phyloP scores from a whole-genome alignment of 768 basidiomycete genomes.

The Russula sp. region DNA sequence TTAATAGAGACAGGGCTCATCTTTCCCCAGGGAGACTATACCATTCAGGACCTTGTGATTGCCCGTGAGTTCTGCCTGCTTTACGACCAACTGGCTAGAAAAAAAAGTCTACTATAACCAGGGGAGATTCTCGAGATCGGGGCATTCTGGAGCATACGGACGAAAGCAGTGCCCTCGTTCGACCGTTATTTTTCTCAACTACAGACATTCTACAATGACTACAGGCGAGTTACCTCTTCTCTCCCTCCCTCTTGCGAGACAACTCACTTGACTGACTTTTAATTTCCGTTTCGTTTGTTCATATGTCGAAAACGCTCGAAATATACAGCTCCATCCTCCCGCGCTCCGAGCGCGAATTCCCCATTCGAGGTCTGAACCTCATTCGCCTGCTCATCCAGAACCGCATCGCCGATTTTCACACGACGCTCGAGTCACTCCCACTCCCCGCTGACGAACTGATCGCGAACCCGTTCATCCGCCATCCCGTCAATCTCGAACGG shows the following conservation, averaged over 20 bases:
- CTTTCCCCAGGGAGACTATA: conserved; percentile 59
- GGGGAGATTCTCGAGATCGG: conserved; percentile 96
- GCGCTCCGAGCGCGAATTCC: conserved; percentile 77
- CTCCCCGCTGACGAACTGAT: conserved; percentile 58
- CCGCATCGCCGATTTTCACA: conserved; percentile 96
- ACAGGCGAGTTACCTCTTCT: conserved; percentile 41
- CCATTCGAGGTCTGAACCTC: conserved; percentile 88
- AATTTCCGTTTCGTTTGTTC: background rate
- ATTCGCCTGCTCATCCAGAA: conserved; percentile 93
- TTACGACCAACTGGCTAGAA: background rate
- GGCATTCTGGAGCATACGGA: conserved; percentile 87
- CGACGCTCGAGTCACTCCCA: conserved; percentile 84
- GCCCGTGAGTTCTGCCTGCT: conserved; percentile 12
- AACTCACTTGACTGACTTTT: background rate
- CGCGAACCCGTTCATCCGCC: conserved; percentile 67
- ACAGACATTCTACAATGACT: conserved; percentile 84
- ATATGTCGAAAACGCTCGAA: background rate
- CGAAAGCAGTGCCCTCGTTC: conserved; percentile 84
- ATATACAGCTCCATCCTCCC: conserved; percentile 58
- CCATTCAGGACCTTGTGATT: conserved; percentile 51
- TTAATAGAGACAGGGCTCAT: conserved; percentile 72
- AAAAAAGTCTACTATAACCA: conserved; percentile 27
- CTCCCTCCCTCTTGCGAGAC: too few species aligned
- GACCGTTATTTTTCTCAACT: conserved; percentile 93
- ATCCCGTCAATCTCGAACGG: conserved; percentile 86